phyloP scores from a whole-genome alignment of 75 land plant species.

The Sequoia sempervirens region DNA sequence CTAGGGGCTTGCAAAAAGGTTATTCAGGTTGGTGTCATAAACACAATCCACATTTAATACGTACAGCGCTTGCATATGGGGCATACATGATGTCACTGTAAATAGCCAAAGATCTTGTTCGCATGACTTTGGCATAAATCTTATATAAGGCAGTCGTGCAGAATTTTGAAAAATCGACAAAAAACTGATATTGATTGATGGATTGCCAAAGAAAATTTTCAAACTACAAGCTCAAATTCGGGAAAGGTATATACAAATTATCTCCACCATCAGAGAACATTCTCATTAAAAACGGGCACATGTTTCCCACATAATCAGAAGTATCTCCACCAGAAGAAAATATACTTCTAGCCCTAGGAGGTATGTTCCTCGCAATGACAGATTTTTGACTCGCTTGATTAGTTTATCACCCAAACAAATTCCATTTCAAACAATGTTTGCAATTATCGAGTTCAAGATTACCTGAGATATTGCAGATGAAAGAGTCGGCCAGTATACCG shows the following conservation, averaged over 20 bases:
- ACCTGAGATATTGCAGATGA: conserved; percentile 85
- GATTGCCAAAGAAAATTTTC: not conserved
- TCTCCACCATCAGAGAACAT: not conserved
- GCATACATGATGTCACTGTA: not conserved
- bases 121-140: not conserved
- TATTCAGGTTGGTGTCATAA: not conserved
- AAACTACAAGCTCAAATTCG: not conserved
- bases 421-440: not conserved
- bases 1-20: not conserved
- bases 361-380: not conserved
- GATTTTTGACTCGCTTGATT: not conserved
- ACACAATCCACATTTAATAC: not conserved
- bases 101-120: not conserved
- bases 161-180: not conserved
- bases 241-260: not conserved
- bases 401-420: not conserved
- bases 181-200: not conserved
- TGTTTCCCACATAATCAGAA: not conserved
- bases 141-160: not conserved
- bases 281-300: not conserved
- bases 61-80: not conserved
- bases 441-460: not conserved
- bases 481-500: conserved; percentile 69
- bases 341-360: not conserved
- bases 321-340: not conserved